Conservation (phyloP, 2,329 filamentous ascomycete species). For the Myriosclerotinia scirpicola region DNA sequence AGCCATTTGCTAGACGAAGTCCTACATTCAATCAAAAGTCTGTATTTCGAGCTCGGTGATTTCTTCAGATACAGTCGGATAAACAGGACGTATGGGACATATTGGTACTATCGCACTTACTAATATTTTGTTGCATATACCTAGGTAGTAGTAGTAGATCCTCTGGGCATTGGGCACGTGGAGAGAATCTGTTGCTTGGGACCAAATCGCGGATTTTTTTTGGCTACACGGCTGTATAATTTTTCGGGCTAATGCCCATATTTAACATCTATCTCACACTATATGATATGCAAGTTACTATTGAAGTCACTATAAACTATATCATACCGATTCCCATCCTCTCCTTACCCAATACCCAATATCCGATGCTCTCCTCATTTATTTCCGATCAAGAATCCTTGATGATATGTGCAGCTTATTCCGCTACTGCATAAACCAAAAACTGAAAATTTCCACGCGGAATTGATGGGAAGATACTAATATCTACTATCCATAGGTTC, state of each 20-base stretch:
- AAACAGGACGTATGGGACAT: too few relatives aligned
- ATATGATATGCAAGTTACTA: background rate
- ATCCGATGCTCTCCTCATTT: background rate
- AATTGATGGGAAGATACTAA: slow-evolving; percentile 18
- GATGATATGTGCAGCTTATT: slow-evolving; percentile 3
- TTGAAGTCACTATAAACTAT: background rate
- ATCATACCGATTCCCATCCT: background rate
- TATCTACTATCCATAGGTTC: slow-evolving; percentile 27
- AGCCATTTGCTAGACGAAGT: too few relatives aligned
- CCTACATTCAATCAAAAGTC: too few relatives aligned
- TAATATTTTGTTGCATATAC: background rate
- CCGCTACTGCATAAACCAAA: background rate
- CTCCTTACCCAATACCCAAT: background rate
- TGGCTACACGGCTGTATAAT: too few relatives aligned
- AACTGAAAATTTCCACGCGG: background rate
- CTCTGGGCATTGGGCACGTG: too few relatives aligned
- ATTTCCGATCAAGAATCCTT: background rate
- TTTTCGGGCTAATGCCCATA: background rate
- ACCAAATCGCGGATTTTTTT: too few relatives aligned
- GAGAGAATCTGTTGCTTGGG: too few relatives aligned
- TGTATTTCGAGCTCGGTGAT: too few relatives aligned
- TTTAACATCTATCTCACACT: background rate
- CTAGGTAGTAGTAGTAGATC: too few relatives aligned
- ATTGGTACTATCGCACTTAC: background rate
- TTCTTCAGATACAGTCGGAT: too few relatives aligned